A percentile compares a stretch with the other conserved stretches of the same genome.
phyloP scores from a whole-genome alignment of 345 rosid genomes.

The Combretum micranthum region DNA sequence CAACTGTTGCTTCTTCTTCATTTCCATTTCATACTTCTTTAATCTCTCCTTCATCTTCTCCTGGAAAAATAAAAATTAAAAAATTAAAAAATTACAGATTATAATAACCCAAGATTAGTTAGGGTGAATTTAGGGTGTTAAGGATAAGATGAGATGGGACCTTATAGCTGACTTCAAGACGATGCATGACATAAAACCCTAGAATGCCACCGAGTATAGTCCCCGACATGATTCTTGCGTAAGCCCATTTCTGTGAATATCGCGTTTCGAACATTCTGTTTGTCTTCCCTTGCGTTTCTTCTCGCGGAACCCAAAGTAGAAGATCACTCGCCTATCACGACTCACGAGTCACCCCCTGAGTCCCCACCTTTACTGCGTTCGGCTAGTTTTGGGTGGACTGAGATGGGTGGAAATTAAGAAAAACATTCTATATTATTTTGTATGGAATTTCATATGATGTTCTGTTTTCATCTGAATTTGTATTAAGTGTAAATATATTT shows the following conservation, averaged over 20 bases:
- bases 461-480: too few relatives aligned
- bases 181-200: constrained; percentile 89
- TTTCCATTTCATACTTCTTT: constrained; percentile 55
- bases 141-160: constrained; percentile 14
- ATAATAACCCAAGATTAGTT: too few relatives aligned
- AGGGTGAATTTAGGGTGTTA: too few relatives aligned
- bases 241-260: constrained; percentile 53
- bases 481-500: too few relatives aligned
- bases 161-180: constrained; percentile 69
- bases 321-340: neutral
- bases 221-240: constrained; percentile 66
- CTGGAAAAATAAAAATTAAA: constrained; percentile 20
- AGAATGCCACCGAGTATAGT: constrained; percentile 68
- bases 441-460: too few relatives aligned
- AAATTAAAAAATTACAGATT: too few relatives aligned
- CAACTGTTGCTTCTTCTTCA: constrained; percentile 31
- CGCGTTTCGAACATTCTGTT: constrained; percentile 21
- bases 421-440: too few relatives aligned
- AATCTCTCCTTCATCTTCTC: constrained; percentile 76
- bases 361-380: too few relatives aligned
- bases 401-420: too few relatives aligned
- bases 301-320: neutral
- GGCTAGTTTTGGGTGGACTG: too few relatives aligned
- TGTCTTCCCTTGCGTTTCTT: too few relatives aligned
- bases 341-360: too few relatives aligned